Percentiles rank a stretch among this genome's conserved stretches.
phyloP scores from a whole-genome alignment of 2,329 filamentous ascomycete genomes.

The Drechslerella dactyloides region DNA sequence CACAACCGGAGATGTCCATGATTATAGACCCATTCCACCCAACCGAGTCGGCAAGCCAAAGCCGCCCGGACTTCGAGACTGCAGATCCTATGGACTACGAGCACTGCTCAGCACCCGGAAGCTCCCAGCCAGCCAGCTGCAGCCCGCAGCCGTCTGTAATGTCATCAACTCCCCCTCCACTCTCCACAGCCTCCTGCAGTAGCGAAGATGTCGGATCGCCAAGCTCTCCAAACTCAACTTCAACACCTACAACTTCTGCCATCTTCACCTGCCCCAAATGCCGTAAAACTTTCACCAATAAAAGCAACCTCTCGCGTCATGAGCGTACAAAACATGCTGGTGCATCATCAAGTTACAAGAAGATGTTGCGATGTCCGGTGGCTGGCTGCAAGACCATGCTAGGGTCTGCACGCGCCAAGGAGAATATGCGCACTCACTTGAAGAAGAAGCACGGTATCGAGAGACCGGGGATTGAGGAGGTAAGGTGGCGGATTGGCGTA shows the following conservation, averaged over 20 bases:
- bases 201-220: conserved; percentile 43
- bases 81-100: conserved; percentile 36
- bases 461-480: conserved; percentile 40
- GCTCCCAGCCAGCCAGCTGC: conserved; percentile 16
- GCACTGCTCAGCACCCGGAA: conserved; percentile 29
- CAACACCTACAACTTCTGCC: conserved; percentile 19
- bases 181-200: not conserved
- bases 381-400: conserved; percentile 45
- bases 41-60: not conserved
- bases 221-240: conserved; percentile 21
- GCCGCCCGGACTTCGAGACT: not conserved
- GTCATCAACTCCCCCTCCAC: conserved; percentile 9
- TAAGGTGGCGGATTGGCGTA: conserved; percentile 45
- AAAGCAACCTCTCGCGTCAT: conserved; percentile 46
- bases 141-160: conserved; percentile 21
- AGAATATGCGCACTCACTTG: conserved; percentile 47
- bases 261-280: conserved; percentile 38
- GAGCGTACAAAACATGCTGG: conserved; percentile 40
- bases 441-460: conserved; percentile 49
- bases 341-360: conserved; percentile 20
- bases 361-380: conserved; percentile 38
- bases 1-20: conserved; percentile 14
- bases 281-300: conserved; percentile 42
- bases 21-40: conserved; percentile 29
- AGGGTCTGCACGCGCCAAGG: conserved; percentile 33